Base-by-base conservation (phyloP, 1,139 yeast genomes). In the Lodderomyces pseudojiufengensis region DNA sequence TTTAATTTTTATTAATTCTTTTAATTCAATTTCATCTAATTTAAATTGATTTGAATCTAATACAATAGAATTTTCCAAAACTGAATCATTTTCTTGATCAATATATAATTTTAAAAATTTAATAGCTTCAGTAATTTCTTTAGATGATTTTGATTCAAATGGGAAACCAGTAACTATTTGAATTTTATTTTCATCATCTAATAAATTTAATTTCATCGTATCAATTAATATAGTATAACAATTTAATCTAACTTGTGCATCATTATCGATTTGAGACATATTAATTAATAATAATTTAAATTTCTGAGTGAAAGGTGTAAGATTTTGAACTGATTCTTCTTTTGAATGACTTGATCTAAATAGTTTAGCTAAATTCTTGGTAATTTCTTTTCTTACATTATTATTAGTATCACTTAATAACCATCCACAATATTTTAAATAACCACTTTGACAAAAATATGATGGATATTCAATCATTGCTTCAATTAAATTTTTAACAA, bases 401-500 rank as follows among this genome's bases (percentile, higher is more conserved):
- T 73, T 59, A 14, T 75, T 71, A 2, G 79, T 70, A 51, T 90
- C 97, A 7, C 92, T 80, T 32, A 88, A 61, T 15, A 86, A 66
- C 94, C 95, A 84, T 3, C 95, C 95, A 52, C 83, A 74, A 52
- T 84, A 85, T 42, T 90, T 73, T 42, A 88, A 66, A 51, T 78
- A 84, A 1, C 78, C 63, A 2, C 83, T 80, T 42, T 80, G 84
- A 47, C 84, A 70, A 50, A 84, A 88, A 38, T 70, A 63, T 39
- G 81, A 87, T 0, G 95, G 95, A 43, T 73, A 75, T 6, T 63
- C 54, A n/a, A 71, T 65, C 65, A 86, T 83, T 84, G 95, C 83
- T 20, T 61, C 65, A 14, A 87, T 78, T 33, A 88, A 63, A 29
- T 73, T 70, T 11, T 57, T 52, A 45, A 86, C 64, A 42, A 95